Evolutionary conservation across 1,284 basidiomycete genomes (phyloP), one percentile per base, ranked within the genome.

Genomic region (Marasmius fiardii): DNA sequence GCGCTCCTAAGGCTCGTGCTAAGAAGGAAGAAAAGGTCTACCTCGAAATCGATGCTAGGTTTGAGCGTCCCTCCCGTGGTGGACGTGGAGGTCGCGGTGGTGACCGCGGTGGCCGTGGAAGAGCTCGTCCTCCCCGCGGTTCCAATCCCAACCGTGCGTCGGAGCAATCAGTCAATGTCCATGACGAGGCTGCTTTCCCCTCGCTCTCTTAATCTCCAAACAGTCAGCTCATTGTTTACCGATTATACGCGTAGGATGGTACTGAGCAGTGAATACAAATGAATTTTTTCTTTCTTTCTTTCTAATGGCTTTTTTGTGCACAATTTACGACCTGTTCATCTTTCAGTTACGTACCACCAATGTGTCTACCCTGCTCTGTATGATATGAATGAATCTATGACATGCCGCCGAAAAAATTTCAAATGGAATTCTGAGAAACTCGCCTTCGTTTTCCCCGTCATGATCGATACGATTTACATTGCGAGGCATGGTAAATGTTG

Each of bases 161-260:
- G n/a, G n/a, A n/a, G n/a, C 28, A 4, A 53, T 60, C 67, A 54
- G 74, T 90, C 73, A 79, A 87, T 67, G 85, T 91, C 63, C 83
- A 84, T 66, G 92, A 95, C 72, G 79, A 90, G 72, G 77, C 75
- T 33, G 91, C 90, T 56, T 95, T 94, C 85, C 92, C 92, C 52
- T 90, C 91, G 61, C 80, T 93, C 62, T 79, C 86, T 67, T 90
- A 68, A 76, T 48, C 52, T 28, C 20, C 16, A 11, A 53, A 43
- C 47, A 55, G 28, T 31, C 28, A 31, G 10, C 43, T 33, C 51
- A 45, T 51, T 33, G 45, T 35, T 14, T 39, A 41, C 34, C 14
- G 45, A 18, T 18, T n/a, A 41, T 23, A 23, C 34, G 26, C 14
- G 23, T 45, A 20, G 34, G 52, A 53, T 49, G 51, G 43, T 48